A percentile compares a stretch with the other conserved stretches of the same genome.
Conservation (phyloP, 164 flowering plant species). For the Magnolia officinalis region DNA sequence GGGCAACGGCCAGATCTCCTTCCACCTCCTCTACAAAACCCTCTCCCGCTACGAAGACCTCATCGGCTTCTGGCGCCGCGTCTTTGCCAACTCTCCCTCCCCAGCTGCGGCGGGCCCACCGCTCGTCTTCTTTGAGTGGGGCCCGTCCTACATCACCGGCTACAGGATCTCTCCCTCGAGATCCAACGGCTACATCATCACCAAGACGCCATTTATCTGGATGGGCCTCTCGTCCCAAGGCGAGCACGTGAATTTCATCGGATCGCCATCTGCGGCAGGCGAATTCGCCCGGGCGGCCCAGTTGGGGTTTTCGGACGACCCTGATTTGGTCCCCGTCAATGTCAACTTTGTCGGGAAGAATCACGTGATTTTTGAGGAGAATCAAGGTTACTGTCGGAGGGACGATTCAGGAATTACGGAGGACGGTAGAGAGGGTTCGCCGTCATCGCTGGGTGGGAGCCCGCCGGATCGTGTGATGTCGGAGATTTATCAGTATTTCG, state of each 20-base stretch:
- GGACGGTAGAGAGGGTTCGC: slow-evolving; percentile 25
- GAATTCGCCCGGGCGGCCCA: slow-evolving; percentile 24
- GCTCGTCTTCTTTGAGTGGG: slow-evolving; percentile 82
- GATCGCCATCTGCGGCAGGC: slow-evolving; percentile 35
- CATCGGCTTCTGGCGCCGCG: slow-evolving; percentile 85
- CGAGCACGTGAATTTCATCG: slow-evolving; percentile 41
- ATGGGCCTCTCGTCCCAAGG: slow-evolving; percentile 50
- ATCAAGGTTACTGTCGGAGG: slow-evolving; percentile 18
- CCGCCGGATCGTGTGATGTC: slow-evolving; percentile 47
- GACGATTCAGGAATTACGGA: slow-evolving; percentile 30
- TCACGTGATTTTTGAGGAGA: slow-evolving; percentile 72
- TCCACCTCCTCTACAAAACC: slow-evolving; percentile 50
- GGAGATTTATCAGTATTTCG: slow-evolving; percentile 75
- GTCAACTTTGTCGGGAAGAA: slow-evolving; percentile 63
- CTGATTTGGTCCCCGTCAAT: slow-evolving; percentile 52
- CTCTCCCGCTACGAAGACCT: slow-evolving; percentile 58
- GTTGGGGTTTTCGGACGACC: slow-evolving; percentile 27
- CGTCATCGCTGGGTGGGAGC: slow-evolving; percentile 26
- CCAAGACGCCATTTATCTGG: slow-evolving; percentile 70
- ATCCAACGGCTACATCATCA: slow-evolving; percentile 39
- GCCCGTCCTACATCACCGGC: slow-evolving; percentile 51
- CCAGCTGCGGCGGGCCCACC: slow-evolving; percentile 20
- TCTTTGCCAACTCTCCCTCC: slow-evolving; percentile 20
- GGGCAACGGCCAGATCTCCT: slow-evolving; percentile 50
- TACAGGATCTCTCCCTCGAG: slow-evolving; percentile 54